phyloP scores from a whole-genome alignment of 352 stramenopile species.

The Aphanomyces astaci region DNA sequence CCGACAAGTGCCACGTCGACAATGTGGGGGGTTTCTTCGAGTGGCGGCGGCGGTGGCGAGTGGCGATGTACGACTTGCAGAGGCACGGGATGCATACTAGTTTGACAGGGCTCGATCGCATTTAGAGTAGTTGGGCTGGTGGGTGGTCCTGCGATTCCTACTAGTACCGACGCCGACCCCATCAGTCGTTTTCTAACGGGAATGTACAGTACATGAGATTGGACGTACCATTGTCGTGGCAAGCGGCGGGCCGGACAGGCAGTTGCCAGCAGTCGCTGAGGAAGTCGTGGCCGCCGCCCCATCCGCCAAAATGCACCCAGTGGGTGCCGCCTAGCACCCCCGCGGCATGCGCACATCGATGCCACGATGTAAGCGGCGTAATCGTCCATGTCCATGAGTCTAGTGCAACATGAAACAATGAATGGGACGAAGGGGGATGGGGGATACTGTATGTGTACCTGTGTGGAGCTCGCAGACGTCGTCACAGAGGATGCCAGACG shows the following conservation, averaged over 20 bases:
- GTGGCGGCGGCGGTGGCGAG: background rate
- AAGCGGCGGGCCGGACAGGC: background rate
- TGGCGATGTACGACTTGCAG: background rate
- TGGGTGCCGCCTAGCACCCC: background rate
- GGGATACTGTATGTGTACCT: background rate
- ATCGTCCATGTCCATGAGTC: constrained; percentile 16
- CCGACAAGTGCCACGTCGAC: background rate
- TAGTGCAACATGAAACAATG: background rate
- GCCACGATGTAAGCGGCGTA: background rate
- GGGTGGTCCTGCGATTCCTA: no score
- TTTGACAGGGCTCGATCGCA: no score
- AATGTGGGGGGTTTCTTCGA: background rate
- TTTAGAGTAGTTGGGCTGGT: no score
- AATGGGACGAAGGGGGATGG: background rate
- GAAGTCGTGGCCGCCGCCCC: constrained; percentile 19
- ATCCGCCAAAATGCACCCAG: constrained; percentile 16
- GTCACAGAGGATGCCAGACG: background rate
- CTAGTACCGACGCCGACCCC: no score
- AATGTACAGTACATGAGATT: no score
- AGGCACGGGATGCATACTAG: background rate
- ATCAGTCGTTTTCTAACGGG: no score
- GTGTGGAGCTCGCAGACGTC: background rate
- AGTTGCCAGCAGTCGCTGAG: constrained; percentile 14
- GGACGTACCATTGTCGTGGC: no score
- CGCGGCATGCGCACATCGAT: constrained; percentile 4